Conservation (phyloP, 139 green algal genomes). For the Closterium sp. region DNA sequence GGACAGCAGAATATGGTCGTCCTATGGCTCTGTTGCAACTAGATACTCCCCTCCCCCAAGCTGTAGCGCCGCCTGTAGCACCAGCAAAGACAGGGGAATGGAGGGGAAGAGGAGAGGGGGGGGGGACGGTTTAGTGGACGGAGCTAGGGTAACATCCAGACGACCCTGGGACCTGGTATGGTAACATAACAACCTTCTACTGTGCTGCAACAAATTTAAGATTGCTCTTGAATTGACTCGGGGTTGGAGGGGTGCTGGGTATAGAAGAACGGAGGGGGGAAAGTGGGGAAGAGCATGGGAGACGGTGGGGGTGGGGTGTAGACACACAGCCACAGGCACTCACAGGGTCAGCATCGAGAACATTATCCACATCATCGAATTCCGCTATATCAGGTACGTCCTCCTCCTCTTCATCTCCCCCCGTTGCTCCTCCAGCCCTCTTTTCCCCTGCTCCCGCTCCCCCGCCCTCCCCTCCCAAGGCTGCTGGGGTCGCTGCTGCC, state of each 20-base stretch:
- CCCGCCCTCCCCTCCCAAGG: background rate
- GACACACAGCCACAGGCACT: background rate
- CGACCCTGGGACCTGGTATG: too few relatives aligned
- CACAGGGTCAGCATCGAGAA: background rate
- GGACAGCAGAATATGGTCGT: conserved; percentile 58
- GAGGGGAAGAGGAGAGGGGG: background rate
- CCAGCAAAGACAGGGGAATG: too few relatives aligned
- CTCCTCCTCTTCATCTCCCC: conserved; percentile 46
- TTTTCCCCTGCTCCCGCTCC: background rate
- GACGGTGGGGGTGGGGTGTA: too few relatives aligned
- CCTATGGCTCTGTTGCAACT: conserved; percentile 29
- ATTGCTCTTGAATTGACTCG: too few relatives aligned
- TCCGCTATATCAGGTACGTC: conserved; percentile 62
- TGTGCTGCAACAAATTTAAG: too few relatives aligned
- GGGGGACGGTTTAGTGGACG: too few relatives aligned
- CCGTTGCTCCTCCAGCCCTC: background rate
- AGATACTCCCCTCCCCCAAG: conserved; percentile 7
- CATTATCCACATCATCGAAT: conserved; percentile 55
- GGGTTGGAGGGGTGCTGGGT: too few relatives aligned
- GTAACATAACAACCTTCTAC: too few relatives aligned
- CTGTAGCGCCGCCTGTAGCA: conserved; percentile 36
- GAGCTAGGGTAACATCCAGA: too few relatives aligned
- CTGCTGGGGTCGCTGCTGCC: background rate
- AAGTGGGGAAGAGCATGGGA: too few relatives aligned
- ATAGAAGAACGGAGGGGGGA: too few relatives aligned